Base-by-base conservation (phyloP, 441 rosid genomes). In the Erysimum pusillum region DNA sequence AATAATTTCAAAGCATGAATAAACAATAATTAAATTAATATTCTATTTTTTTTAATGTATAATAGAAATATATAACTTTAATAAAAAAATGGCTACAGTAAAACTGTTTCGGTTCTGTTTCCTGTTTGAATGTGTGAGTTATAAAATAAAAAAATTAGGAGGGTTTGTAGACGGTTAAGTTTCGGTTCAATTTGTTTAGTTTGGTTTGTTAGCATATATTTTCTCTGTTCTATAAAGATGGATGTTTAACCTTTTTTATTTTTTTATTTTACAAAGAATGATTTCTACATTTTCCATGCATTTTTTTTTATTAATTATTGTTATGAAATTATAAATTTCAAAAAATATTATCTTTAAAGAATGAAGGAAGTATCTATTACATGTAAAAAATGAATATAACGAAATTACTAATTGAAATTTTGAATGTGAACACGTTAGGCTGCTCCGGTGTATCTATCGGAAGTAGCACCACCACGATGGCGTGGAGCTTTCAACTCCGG, bases 401-500 rank as follows among this genome's bases (percentile, higher is more conserved):
- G 2, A 65, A 44, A 44, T 6, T 13, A 20, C 13, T 61, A 18
- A 35, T 15, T 13, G 31, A 18, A 35, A 12, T 17, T 39, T 8
- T 41, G 0, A 69, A 57, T 20, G 20, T 49, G 12, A 72, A 58
- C 38, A 62, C 22, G 39, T 52, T 60, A 91, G 94, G 91, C 95
- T 52, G 83, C 97, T 62, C 98, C 97, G 13, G 82, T 93, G 7
- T 93, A 91, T 79, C 85, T 91, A 6, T 86, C 94, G 0, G 97
- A 91, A 77, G 84, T 90, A 73, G 96, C 97, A 8, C 95, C 95
- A 28, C 78, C 98, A 9, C 87, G 82, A 71, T 91, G 92, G 95
- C 91, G 96, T 6, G 98, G 98, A 2, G 87, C 95, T 5, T 93
- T 93, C 82, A 88, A 84, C 78, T 73, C 90, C 0, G 96, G 92